Evolutionary conservation across 2,329 filamentous ascomycete genomes (phyloP), one percentile per base, ranked within the genome.

Genomic region (Cytospora schulzeri): DNA sequence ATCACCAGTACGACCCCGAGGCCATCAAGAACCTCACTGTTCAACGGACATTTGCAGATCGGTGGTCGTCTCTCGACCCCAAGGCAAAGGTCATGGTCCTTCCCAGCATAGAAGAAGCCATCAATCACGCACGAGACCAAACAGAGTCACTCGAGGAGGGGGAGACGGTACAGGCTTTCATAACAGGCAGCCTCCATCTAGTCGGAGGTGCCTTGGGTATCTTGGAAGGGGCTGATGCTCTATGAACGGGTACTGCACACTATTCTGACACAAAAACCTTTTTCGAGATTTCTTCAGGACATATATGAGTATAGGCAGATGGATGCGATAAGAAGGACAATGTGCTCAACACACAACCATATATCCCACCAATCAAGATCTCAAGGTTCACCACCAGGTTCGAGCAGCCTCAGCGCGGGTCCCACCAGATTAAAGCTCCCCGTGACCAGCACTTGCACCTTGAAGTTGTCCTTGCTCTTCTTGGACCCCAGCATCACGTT

Each of bases 401-500:
- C 81, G 67, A 86, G 61, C 45, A 84, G 79, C 2, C 78, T 78
- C 68, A 86, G 70, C 12, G 79, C 81, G 15, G 82, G 84, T 0
- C 87, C 86, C 0, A 89, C 83, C 1, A 89, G 77, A 73, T 89
- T 86, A 67, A 89, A 74, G 72, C 87, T 89, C 2, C 87, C 86
- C 4, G 87, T 89, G 57, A 88, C 78, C 29, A 88, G 56, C 7
- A 66, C 72, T 53, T 74, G 64, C 31, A 73, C 70, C 38, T 70
- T 67, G 55, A 66, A 50, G 17, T 57, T 56, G n/a, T 52, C 57
- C 53, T 70, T 35, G 50, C 31, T 64, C 26, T 69, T 61, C 31
- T 51, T 55, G 1, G 62, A 48, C 35, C 58, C 57, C 2, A 38
- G 35, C 15, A 69, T 55, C 4, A 64, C 24, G n/a, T 31, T 45